Evolutionary conservation across 2,329 filamentous ascomycete genomes (phyloP), one percentile per base, ranked within the genome.

Genomic region (Colletotrichum orchidophilum): DNA sequence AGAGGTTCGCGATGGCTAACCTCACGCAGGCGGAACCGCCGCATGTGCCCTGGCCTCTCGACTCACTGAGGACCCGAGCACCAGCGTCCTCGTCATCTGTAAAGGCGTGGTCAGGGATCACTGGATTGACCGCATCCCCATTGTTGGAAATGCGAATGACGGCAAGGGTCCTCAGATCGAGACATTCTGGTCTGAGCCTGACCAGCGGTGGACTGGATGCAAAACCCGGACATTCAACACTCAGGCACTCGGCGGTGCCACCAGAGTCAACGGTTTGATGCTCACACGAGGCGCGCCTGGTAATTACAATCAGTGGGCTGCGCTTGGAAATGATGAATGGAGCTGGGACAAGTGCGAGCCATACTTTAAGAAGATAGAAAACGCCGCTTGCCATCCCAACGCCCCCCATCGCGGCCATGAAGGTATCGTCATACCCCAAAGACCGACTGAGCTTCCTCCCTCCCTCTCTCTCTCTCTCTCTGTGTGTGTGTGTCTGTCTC

Each of bases 31-130:
- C 50, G 85, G 85, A 26, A 86, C 85, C 2, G 83, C 84, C 33
- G 85, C 84, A 31, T 85, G 84, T 75, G 83, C 83, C 2, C 70
- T 87, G 60, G 85, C 85, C 4, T 82, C 82, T 26, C 81, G 85
- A 46, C 78, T 87, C 1, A 81, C 78, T 15, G 81, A 83, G 66
- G 78, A 82, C 64, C 77, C 77, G 9, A 66, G 75, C n/a, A 76
- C 80, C 18, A 78, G 75, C 1, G 81, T 86, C 4, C 77, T 84
- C 1, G 75, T 85, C 4, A 67, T 84, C 12, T 81, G 84, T 70
- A 79, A 77, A 33, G 80, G 80, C 35, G 74, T 66, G 11, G 74
- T 78, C 12, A 72, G 73, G 27, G 80, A 82, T 68, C 74, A 73
- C 59, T 70, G 74, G 29, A 50, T 78, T 5, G 76, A 75, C 1